phyloP scores from a whole-genome alignment of 352 stramenopile species.

The Globisporangium nagaii region DNA sequence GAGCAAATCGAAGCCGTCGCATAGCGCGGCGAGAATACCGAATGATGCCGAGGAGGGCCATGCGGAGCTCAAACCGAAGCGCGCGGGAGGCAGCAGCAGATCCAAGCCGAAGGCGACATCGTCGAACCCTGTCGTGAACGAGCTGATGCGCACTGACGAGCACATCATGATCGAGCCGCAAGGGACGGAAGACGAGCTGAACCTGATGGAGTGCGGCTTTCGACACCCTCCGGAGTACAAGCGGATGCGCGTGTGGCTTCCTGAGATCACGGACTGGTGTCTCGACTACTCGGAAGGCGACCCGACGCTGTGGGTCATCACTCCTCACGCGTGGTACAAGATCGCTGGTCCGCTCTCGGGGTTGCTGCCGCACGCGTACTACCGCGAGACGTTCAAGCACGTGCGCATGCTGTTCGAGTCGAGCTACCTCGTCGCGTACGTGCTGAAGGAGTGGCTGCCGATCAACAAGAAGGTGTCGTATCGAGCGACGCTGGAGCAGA shows the following conservation, averaged over 20 bases:
- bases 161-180: conserved; percentile 34
- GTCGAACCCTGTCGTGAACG: conserved; percentile 42
- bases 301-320: conserved; percentile 82
- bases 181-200: conserved; percentile 60
- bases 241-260: conserved; percentile 66
- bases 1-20: conserved; percentile 3
- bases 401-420: conserved; percentile 75
- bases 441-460: conserved; percentile 80
- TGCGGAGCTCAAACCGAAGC: neutral
- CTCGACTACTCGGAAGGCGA: conserved; percentile 84
- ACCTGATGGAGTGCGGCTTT: conserved; percentile 77
- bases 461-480: conserved; percentile 87
- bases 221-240: conserved; percentile 61
- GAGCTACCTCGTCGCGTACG: conserved; percentile 79
- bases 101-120: conserved; percentile 13
- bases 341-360: conserved; percentile 74
- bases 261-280: conserved; percentile 85
- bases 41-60: conserved; percentile 2
- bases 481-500: conserved; percentile 75
- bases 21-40: neutral
- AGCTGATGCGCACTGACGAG: conserved; percentile 75
- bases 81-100: conserved; percentile 3
- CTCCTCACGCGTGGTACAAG: conserved; percentile 81
- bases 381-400: conserved; percentile 70
- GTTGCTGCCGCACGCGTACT: conserved; percentile 62